phyloP scores from a whole-genome alignment of 768 basidiomycete species.

The Xanthoconium stramineum region DNA sequence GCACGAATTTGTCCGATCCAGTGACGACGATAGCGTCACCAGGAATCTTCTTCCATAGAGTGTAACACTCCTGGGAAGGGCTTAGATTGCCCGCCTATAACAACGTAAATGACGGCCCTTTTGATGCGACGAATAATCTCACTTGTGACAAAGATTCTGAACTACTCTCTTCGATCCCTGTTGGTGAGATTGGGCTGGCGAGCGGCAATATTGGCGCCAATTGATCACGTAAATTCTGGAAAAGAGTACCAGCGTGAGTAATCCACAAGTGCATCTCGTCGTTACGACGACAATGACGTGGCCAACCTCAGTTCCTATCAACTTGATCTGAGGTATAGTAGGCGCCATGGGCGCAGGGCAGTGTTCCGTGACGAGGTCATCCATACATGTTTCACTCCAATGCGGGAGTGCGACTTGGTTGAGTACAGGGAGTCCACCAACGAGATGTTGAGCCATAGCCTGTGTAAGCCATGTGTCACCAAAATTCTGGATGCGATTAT shows the following conservation, averaged over 20 bases:
- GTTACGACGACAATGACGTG: neutral
- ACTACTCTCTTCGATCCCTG: neutral
- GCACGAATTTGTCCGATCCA: slow-evolving; percentile 48
- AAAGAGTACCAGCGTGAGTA: neutral
- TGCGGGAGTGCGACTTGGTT: neutral
- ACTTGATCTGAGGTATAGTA: neutral
- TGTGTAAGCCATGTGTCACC: neutral
- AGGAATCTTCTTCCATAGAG: slow-evolving; percentile 11
- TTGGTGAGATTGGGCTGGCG: neutral
- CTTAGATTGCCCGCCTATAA: neutral
- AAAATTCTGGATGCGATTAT: neutral
- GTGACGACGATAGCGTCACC: slow-evolving; percentile 20
- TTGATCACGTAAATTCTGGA: neutral
- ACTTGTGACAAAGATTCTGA: slow-evolving; percentile 3
- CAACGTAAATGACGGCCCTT: neutral
- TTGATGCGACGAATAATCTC: neutral
- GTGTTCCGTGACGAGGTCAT: neutral
- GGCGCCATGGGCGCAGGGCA: neutral
- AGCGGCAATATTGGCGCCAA: neutral
- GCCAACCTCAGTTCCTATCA: neutral
- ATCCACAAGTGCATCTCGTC: neutral
- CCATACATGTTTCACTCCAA: neutral
- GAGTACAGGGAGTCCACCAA: neutral
- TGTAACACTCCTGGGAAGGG: slow-evolving; percentile 14
- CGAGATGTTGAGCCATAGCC: neutral